Base-by-base conservation (phyloP, 345 rosid genomes). In the Hevea brasiliensis region DNA sequence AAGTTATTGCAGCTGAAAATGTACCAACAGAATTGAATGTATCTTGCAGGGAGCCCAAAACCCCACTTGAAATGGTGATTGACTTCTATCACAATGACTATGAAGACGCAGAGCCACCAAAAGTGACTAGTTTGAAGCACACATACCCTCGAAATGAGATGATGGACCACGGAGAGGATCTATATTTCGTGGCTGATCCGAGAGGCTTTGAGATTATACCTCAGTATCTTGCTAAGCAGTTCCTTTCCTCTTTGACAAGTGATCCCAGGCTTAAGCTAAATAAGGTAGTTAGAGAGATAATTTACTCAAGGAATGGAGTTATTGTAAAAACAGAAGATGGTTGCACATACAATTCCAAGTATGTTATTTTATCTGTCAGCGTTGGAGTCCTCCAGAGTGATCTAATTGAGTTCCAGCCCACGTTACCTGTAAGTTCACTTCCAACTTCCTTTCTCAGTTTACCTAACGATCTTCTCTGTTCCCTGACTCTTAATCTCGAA, bases 31-130 rank as follows among this genome's bases (percentile, higher is more conserved):
- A 44, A 0, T 4, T 42, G n/a, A 23, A 4, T 45, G 20, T 0
- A 6, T 50, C 7, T 11, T 29, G 42, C 64, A 79, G 83, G 35
- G 77, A 59, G 20, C 79, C 85, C 0, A 69, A 62, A 57, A 74
- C 67, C 10, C 85, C 85, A 35, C 81, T 83, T 10, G 85, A 83
- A 48, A 74, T 74, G 83, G 83, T 77, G 35, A 47, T 83, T n/a
- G 85, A 79, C 54, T 82, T 55, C 77, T 82, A 40, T 42, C 55
- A 74, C 63, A 61, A 77, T 50, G 81, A 77, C 41, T 83, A 55
- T 50, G 78, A 83, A 64, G 74, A 73, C 51, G 78, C 70, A 51
- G 83, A 83, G 60, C 81, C 85, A 27, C 83, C 81, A 21, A 76
- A 66, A 47, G 40, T 67, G 23, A 72, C 83, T 59, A 74, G 86